Percentiles rank a stretch among this genome's conserved stretches.
phyloP scores from a whole-genome alignment of 768 basidiomycete species.

The Rossbeevera mucosa region DNA sequence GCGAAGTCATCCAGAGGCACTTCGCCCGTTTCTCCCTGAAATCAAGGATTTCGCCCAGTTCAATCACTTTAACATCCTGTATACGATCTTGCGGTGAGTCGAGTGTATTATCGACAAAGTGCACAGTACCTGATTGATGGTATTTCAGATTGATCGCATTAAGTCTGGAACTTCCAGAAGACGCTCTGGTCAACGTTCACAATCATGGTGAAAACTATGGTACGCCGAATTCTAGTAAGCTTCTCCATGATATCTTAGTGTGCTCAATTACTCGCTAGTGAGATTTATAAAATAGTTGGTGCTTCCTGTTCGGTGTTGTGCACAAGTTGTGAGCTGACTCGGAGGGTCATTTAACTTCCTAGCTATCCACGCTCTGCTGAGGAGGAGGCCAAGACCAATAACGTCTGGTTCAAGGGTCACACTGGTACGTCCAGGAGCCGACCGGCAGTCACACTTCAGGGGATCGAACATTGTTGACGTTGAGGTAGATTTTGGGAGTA shows the following conservation, averaged over 20 bases:
- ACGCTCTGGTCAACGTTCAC: neutral
- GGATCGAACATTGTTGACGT: neutral
- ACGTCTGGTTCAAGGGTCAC: neutral
- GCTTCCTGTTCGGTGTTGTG: neutral
- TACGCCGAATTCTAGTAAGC: neutral
- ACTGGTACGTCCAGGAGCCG: neutral
- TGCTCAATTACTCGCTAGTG: neutral
- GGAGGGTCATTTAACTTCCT: neutral
- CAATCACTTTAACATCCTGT: neutral
- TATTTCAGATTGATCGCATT: neutral
- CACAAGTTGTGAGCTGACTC: neutral
- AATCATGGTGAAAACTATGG: neutral
- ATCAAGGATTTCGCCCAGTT: neutral
- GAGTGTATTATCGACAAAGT: neutral
- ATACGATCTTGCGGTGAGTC: neutral
- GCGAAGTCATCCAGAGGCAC: neutral
- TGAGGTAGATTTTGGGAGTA: neutral
- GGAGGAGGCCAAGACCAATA: neutral
- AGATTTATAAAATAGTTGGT: neutral
- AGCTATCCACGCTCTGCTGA: neutral
- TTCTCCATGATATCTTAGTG: neutral
- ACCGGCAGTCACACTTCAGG: neutral
- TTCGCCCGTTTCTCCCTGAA: neutral
- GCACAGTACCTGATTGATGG: neutral
- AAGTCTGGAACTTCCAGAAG: neutral